Evolutionary conservation across 1,284 basidiomycete genomes (phyloP).

Genomic region (Ceratobasidium papillatum): DNA sequence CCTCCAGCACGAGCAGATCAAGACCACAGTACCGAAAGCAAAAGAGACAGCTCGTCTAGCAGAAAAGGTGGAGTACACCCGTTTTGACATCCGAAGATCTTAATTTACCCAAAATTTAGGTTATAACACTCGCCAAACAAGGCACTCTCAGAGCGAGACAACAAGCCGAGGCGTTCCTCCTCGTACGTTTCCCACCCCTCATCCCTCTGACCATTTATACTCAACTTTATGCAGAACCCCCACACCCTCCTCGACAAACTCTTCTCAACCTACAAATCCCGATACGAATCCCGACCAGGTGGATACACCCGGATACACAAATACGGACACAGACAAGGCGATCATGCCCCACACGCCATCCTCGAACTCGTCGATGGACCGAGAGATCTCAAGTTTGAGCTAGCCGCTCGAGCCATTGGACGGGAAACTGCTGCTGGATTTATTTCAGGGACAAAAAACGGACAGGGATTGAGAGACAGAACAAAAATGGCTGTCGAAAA

Average conservation of each 20-base stretch:
- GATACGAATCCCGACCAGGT: conserved; percentile 86
- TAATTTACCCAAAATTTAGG: conserved; percentile 56
- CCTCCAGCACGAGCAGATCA: conserved; percentile 95
- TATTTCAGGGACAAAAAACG: conserved; percentile 8
- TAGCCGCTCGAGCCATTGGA: conserved; percentile 84
- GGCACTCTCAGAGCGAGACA: conserved; percentile 70
- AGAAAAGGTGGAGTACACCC: conserved; percentile 76
- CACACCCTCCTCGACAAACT: conserved; percentile 71
- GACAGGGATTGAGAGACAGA: conserved; percentile 47
- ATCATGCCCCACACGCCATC: conserved; percentile 93
- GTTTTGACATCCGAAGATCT: background rate
- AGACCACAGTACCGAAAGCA: conserved; percentile 96
- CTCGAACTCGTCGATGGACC: conserved; percentile 95
- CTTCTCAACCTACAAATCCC: conserved; percentile 79
- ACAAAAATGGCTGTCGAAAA: conserved; percentile 52
- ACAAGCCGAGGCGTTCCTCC: conserved; percentile 77
- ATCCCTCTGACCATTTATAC: background rate
- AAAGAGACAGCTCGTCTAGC: conserved; percentile 90
- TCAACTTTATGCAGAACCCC: conserved; percentile 43
- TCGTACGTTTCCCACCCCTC: conserved; percentile 52
- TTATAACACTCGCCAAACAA: conserved; percentile 89
- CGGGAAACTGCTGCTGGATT: conserved; percentile 66
- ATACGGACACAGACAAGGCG: conserved; percentile 86
- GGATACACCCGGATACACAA: conserved; percentile 97
- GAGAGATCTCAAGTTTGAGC: conserved; percentile 85